phyloP scores from a whole-genome alignment of 2,329 filamentous ascomycete species.

The Colletotrichum sp. region DNA sequence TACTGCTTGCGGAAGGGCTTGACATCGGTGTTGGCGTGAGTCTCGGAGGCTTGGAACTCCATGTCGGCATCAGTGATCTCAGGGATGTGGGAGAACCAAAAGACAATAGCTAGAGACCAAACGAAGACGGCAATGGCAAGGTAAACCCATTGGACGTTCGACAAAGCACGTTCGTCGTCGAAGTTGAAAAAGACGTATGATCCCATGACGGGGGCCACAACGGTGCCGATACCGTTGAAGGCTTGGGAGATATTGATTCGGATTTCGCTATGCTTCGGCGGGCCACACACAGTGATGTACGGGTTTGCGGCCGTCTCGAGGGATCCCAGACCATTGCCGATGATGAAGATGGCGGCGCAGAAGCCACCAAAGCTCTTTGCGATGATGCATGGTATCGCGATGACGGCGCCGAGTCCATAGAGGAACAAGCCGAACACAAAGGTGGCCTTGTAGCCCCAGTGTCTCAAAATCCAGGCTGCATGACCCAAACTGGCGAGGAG shows the following conservation, averaged over 20 bases:
- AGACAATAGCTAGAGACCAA: slow-evolving; percentile 67
- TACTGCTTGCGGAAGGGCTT: slow-evolving; percentile 72
- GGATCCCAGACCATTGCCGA: slow-evolving; percentile 74
- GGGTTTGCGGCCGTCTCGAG: slow-evolving; percentile 82
- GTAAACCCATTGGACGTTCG: slow-evolving; percentile 79
- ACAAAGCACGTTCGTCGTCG: slow-evolving; percentile 51
- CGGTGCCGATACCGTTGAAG: slow-evolving; percentile 58
- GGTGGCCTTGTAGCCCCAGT: slow-evolving; percentile 47
- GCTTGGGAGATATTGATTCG: slow-evolving; percentile 59
- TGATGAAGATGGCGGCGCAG: slow-evolving; percentile 74
- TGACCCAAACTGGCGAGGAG: slow-evolving; percentile 44
- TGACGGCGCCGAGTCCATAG: slow-evolving; percentile 66
- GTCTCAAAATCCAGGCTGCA: slow-evolving; percentile 44
- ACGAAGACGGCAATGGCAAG: slow-evolving; percentile 76
- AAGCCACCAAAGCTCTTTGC: slow-evolving; percentile 71
- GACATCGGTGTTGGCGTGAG: slow-evolving; percentile 37
- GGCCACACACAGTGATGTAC: slow-evolving; percentile 57
- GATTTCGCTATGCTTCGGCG: slow-evolving; percentile 57
- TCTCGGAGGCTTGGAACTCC: slow-evolving; percentile 61
- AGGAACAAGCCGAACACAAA: slow-evolving; percentile 63
- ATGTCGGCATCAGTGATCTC: slow-evolving; percentile 75
- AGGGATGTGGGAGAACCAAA: slow-evolving; percentile 71
- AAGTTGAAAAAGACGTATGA: slow-evolving; percentile 72
- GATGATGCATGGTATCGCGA: slow-evolving; percentile 47
- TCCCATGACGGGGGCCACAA: slow-evolving; percentile 72